Conservation (phyloP, 1,284 basidiomycete genomes). For the Cerrena zonata region DNA sequence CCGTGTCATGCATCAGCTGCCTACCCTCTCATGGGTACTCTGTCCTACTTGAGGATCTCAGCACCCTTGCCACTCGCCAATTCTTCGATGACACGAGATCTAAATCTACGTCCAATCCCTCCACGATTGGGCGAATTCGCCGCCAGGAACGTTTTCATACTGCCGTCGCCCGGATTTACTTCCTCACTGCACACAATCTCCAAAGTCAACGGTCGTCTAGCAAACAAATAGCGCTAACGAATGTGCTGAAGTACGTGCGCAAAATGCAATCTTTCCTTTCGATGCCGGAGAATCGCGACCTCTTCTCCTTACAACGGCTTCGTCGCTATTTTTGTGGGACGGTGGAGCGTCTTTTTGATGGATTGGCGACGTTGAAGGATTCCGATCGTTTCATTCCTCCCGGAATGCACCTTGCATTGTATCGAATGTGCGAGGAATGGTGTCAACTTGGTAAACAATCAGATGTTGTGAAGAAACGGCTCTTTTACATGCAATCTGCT, state of each 20-base stretch:
- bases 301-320: slow-evolving; percentile 75
- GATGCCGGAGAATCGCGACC: slow-evolving; percentile 67
- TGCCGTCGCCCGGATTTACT: slow-evolving; percentile 86
- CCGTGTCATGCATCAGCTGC: slow-evolving; percentile 82
- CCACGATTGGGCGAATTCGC: slow-evolving; percentile 53
- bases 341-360: slow-evolving; percentile 81
- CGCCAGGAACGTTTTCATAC: slow-evolving; percentile 81
- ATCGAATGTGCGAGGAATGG: slow-evolving; percentile 89
- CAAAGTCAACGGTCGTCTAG: slow-evolving; percentile 66
- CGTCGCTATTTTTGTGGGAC: slow-evolving; percentile 88
- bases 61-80: slow-evolving; percentile 73
- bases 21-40: slow-evolving; percentile 76
- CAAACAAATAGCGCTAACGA: slow-evolving; percentile 68
- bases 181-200: slow-evolving; percentile 75
- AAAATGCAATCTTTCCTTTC: slow-evolving; percentile 77
- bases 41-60: slow-evolving; percentile 79
- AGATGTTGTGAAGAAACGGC: slow-evolving; percentile 68
- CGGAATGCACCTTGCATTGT: slow-evolving; percentile 75
- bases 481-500: slow-evolving; percentile 70
- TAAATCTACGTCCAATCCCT: slow-evolving; percentile 41
- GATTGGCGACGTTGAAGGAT: slow-evolving; percentile 64
- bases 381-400: slow-evolving; percentile 74
- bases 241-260: slow-evolving; percentile 81
- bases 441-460: slow-evolving; percentile 79
- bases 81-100: slow-evolving; percentile 72